Percentiles rank a stretch among this genome's conserved stretches.
phyloP scores from a whole-genome alignment of 2,329 filamentous ascomycete species.

The Xylariales sp. region DNA sequence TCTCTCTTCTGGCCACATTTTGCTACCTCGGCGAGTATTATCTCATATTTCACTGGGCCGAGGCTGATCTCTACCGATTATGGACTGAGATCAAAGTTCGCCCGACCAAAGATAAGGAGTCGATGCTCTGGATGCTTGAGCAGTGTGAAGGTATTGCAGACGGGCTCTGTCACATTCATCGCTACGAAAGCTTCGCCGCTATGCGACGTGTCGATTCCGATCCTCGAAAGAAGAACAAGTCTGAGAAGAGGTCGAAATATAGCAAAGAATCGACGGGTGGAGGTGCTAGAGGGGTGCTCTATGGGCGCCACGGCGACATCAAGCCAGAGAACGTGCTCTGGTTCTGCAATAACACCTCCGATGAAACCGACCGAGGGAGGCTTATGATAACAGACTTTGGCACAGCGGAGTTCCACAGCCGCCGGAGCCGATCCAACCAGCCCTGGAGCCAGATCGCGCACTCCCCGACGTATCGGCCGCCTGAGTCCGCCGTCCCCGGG shows the following conservation, averaged over 20 bases:
- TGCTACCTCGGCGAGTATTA: slow-evolving; percentile 3
- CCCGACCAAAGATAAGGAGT: neutral
- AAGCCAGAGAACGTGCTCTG: neutral
- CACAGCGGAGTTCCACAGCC: neutral
- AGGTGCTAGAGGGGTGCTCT: too few species aligned
- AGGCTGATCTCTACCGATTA: slow-evolving; percentile 9
- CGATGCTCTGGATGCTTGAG: neutral
- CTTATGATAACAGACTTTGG: neutral
- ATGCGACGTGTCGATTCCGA: too few species aligned
- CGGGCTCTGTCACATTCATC: slow-evolving; percentile 2
- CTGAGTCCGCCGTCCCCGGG: neutral
- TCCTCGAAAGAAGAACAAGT: too few species aligned
- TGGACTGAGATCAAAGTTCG: neutral
- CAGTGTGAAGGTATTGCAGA: slow-evolving; percentile 4
- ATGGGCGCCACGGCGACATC: neutral
- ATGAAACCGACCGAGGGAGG: neutral
- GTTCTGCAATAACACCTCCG: neutral
- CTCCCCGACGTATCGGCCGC: neutral
- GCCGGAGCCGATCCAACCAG: neutral
- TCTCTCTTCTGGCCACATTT: slow-evolving; percentile 10
- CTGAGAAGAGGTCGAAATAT: too few species aligned
- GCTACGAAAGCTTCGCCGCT: too few species aligned
- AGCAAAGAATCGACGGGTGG: too few species aligned
- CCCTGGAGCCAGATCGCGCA: neutral
- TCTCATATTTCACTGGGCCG: slow-evolving; percentile 13